Conservation (phyloP, 139 green algal genomes). For the Tetraselmis chui region DNA sequence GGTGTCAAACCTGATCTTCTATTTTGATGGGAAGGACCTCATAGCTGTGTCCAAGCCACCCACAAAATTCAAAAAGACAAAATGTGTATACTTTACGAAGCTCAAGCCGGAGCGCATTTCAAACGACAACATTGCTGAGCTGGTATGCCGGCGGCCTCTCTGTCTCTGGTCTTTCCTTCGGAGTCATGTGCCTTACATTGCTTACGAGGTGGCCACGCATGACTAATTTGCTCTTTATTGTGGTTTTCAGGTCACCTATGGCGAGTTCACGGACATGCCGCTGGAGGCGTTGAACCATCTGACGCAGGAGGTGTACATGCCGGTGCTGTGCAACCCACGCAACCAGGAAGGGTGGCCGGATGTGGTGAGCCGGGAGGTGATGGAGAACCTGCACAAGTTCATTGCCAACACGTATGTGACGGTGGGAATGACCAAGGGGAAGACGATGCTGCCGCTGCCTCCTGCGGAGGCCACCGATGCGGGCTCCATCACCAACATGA, state of each 20-base stretch:
- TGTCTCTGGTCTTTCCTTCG: background rate
- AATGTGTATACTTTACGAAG: slow-evolving; percentile 75
- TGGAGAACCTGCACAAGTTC: slow-evolving; percentile 80
- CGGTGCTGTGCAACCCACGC: slow-evolving; percentile 58
- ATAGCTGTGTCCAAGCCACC: slow-evolving; percentile 52
- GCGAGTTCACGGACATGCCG: slow-evolving; percentile 66
- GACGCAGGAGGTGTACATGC: slow-evolving; percentile 77
- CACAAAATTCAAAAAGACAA: slow-evolving; percentile 68
- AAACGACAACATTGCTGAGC: slow-evolving; percentile 56
- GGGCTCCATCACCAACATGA: slow-evolving; percentile 8
- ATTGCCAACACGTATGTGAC: slow-evolving; percentile 68
- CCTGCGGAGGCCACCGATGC: slow-evolving; percentile 22
- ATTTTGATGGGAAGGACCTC: slow-evolving; percentile 64
- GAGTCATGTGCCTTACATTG: background rate
- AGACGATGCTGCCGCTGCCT: slow-evolving; percentile 80
- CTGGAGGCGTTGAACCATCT: slow-evolving; percentile 68
- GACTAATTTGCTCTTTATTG: background rate
- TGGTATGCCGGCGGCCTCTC: slow-evolving; percentile 44
- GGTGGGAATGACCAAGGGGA: slow-evolving; percentile 73
- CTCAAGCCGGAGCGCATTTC: slow-evolving; percentile 38
- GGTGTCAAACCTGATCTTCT: slow-evolving; percentile 46
- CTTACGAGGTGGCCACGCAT: background rate
- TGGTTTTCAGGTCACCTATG: slow-evolving; percentile 53
- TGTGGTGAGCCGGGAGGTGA: slow-evolving; percentile 76
- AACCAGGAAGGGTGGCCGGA: slow-evolving; percentile 80